Percentiles rank a stretch among this genome's conserved stretches.
phyloP scores from a whole-genome alignment of 129 eudicot genomes.

The Deinandra increscens region DNA sequence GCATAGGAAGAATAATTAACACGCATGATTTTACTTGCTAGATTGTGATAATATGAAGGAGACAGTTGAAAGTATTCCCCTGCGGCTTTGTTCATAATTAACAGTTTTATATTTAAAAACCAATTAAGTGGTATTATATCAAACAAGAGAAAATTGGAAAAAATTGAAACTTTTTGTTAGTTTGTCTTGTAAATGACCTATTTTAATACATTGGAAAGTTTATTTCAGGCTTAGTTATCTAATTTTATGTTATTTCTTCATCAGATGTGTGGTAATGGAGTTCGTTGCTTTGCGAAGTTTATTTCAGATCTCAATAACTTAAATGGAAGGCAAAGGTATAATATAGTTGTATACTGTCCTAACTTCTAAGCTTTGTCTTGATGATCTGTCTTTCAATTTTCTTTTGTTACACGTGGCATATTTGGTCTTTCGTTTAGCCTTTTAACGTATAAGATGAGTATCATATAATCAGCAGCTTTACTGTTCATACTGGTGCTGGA shows the following conservation, averaged over 20 bases:
- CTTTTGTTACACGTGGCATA: not conserved
- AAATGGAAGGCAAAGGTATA: slow-evolving; percentile 72
- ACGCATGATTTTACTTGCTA: not conserved
- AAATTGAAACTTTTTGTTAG: not conserved
- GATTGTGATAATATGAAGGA: not conserved
- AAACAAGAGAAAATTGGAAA: not conserved
- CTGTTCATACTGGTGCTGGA: slow-evolving; percentile 96
- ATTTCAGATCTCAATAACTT: slow-evolving; percentile 75
- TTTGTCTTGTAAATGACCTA: not conserved
- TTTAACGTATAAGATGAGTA: not conserved
- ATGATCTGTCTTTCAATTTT: not conserved
- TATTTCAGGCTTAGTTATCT: not conserved
- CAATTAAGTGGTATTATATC: not conserved
- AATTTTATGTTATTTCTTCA: slow-evolving; percentile 10
- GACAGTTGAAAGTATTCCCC: not conserved
- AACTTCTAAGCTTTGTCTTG: slow-evolving; percentile 7
- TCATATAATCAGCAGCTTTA: slow-evolving; percentile 53
- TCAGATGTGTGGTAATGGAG: slow-evolving; percentile 99
- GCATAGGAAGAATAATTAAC: not conserved
- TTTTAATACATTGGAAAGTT: slow-evolving; percentile 2
- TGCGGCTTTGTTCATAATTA: not conserved
- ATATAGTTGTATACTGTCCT: slow-evolving; percentile 10
- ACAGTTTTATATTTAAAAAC: not conserved
- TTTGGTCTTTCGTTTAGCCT: not conserved
- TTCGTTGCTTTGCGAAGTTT: slow-evolving; percentile 92